These are phyloP conservation scores for Dichotomopilus funicola DNA, from an alignment of 2,329 filamentous ascomycete genomes.

Conservation along the genomic window DNA sequence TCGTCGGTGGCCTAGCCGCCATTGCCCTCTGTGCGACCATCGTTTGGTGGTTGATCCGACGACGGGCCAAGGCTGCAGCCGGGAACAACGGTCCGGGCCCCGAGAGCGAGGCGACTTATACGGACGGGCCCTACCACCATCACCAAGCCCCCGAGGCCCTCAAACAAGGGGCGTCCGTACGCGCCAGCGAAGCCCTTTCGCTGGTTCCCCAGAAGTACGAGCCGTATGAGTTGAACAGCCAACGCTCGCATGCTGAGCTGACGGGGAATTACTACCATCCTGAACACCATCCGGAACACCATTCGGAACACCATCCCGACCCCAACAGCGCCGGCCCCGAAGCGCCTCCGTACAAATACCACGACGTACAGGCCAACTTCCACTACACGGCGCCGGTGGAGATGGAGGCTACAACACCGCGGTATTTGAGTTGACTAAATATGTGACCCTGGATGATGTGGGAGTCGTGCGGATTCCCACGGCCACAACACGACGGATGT, in stretches of 20 bases:
- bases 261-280: neutral
- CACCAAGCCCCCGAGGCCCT: neutral
- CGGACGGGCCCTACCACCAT: neutral
- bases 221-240: neutral
- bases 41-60: constrained; percentile 13
- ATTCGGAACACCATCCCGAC: neutral
- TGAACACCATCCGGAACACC: too few species aligned
- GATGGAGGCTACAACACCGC: constrained; percentile 2
- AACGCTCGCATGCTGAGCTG: neutral
- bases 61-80: neutral
- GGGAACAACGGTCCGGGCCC: too few species aligned
- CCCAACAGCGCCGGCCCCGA: neutral
- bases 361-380: too few species aligned
- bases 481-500: too few species aligned
- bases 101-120: neutral
- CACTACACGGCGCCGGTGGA: neutral
- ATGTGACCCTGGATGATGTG: too few species aligned
- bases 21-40: constrained; percentile 7
- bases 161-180: neutral
- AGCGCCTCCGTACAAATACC: too few species aligned
- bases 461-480: too few species aligned
- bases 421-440: too few species aligned
- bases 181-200: neutral
- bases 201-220: neutral
- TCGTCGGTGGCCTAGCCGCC: constrained; percentile 15